Percentiles rank a stretch among this genome's conserved stretches.
phyloP scores from a whole-genome alignment of 257 asterid species.

The Perilla frutescens region DNA sequence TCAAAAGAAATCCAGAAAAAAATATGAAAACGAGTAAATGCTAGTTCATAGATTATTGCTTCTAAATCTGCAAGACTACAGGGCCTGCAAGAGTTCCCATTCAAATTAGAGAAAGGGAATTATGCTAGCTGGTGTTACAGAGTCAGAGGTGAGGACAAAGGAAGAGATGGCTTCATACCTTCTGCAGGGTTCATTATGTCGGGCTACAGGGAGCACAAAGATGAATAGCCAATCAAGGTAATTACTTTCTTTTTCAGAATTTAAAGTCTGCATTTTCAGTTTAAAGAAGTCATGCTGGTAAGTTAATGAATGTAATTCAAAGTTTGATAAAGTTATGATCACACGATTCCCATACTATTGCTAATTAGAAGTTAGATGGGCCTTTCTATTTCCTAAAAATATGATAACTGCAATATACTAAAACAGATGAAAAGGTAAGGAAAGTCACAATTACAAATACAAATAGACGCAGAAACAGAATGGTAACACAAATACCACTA shows the following conservation, averaged over 20 bases:
- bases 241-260: background rate
- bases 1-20: no score
- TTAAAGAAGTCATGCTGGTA: background rate
- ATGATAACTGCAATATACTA: background rate
- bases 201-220: slow-evolving; percentile 98
- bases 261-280: background rate
- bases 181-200: slow-evolving; percentile 78
- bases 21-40: no score
- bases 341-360: background rate
- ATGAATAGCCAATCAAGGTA: slow-evolving; percentile 98
- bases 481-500: no score
- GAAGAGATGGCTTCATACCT: slow-evolving; percentile 92
- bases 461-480: no score
- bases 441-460: no score
- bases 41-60: no score
- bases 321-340: background rate
- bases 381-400: no score
- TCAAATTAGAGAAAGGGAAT: slow-evolving; percentile 47
- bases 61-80: no score
- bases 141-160: slow-evolving; percentile 85
- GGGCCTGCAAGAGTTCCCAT: no score
- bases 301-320: background rate
- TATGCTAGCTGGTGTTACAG: slow-evolving; percentile 94
- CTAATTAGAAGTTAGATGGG: background rate
- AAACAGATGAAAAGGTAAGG: no score